Base-by-base conservation (phyloP, 140 eudicot species). In the Anethum foeniculum region DNA sequence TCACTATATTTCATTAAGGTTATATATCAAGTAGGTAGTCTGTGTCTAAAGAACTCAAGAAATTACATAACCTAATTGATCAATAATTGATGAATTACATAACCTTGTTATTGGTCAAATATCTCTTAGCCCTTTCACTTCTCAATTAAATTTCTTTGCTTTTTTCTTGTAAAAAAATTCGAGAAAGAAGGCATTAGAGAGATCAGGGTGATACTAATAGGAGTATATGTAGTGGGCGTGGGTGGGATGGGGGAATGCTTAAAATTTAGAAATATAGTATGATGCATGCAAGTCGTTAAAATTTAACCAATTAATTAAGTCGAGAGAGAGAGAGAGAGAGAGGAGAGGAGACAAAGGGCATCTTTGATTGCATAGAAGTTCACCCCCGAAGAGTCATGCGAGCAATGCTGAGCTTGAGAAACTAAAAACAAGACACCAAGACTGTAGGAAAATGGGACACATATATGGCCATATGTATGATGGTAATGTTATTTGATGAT, bases 261-360 rank as follows among this genome's bases (percentile, higher is more conserved):
- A n/a, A 51, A 38, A 19, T 43, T 15, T 21, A 34, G 14, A 34
- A 23, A 18, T 39, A 23, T 3, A 38, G 47, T 2, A 7, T 41
- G 46, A 36, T 32, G 12, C 46, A 19, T 71, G 76, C 47, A 71
- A 32, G 49, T 23, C 49, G 25, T 51, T 27, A 27, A 76, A 41
- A n/a, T 46, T 48, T 47, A 12, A 76, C 10, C 13, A 34, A 34
- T 5, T 39, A 3, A 47, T 47, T 47, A 47, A 16, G 75, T 30
- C 23, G 1, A 30, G 46, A 69, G 27, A 32, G 32, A 19, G 28
- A 7, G 49, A 51, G 32, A 46, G n/a, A 76, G 43, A 47, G 62
- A 27, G 65, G 65, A n/a, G 80, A 52, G 80, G 69, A 48, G 80
- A 77, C 80, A 77, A 32, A 77, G 80, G 62, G 80, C 80, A 77